Conservation (phyloP, 345 rosid genomes). For the Eucalyptus cloeziana region DNA sequence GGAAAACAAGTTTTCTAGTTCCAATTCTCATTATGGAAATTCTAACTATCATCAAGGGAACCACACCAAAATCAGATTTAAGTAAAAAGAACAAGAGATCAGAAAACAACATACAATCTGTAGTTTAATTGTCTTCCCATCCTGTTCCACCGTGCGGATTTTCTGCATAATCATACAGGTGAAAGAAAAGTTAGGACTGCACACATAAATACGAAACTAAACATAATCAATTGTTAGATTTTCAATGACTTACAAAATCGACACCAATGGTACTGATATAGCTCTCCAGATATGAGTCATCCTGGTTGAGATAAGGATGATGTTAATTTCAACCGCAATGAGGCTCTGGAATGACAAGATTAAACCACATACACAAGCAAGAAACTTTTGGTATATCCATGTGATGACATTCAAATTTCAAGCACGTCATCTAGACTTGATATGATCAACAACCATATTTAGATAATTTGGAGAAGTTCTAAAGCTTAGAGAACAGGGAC, state of each 20-base stretch:
- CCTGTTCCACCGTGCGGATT: conserved; percentile 91
- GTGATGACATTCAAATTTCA: neutral
- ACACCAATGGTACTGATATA: conserved; percentile 93
- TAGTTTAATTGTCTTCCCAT: conserved; percentile 77
- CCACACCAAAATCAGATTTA: neutral
- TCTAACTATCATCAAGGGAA: neutral
- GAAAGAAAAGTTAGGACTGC: neutral
- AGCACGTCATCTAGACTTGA: neutral
- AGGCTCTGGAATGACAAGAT: neutral
- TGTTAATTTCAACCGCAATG: neutral
- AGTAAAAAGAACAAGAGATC: neutral
- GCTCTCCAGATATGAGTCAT: conserved; percentile 90
- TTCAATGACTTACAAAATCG: conserved; percentile 57
- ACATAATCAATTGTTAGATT: neutral
- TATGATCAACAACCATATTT: neutral
- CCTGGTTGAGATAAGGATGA: conserved; percentile 22
- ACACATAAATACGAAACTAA: neutral
- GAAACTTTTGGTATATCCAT: neutral
- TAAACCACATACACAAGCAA: neutral
- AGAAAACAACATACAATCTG: conserved; percentile 42
- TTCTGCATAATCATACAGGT: conserved; percentile 18
- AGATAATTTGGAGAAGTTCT: neutral
- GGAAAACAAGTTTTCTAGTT: neutral
- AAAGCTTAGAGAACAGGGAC: neutral
- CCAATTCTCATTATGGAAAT: neutral